Percentiles rank a stretch among this genome's conserved stretches.
Evolutionary conservation across 2,329 filamentous ascomycete genomes (phyloP).

Genomic region (Hymenoscyphus albidus): DNA sequence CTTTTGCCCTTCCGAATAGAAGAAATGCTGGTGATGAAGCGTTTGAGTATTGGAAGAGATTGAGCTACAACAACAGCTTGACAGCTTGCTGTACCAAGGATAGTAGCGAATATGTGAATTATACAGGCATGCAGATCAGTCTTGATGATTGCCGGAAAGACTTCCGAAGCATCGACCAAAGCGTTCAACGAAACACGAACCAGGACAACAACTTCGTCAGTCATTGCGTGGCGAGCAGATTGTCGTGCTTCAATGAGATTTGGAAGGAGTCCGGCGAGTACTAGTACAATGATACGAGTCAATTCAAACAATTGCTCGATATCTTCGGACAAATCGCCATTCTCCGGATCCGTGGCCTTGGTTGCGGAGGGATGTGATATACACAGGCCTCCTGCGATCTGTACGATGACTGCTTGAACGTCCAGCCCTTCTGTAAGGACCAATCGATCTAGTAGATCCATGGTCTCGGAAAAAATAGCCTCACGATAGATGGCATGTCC

Average conservation of each 20-base stretch:
- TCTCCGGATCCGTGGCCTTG: slow-evolving; percentile 59
- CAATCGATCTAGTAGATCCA: slow-evolving; percentile 89
- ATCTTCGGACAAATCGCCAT: slow-evolving; percentile 85
- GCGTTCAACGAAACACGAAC: slow-evolving; percentile 78
- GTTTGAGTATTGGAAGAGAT: slow-evolving; percentile 83
- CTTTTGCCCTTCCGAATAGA: slow-evolving; percentile 39
- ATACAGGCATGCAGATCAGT: slow-evolving; percentile 95
- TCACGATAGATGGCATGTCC: slow-evolving; percentile 96
- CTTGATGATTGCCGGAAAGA: slow-evolving; percentile 95
- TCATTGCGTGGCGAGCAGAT: slow-evolving; percentile 69
- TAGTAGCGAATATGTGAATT: slow-evolving; percentile 92
- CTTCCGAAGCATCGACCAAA: slow-evolving; percentile 88
- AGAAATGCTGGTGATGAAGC: slow-evolving; percentile 77
- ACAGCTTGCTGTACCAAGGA: slow-evolving; percentile 80
- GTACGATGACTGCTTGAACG: slow-evolving; percentile 88
- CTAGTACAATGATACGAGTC: slow-evolving; percentile 91
- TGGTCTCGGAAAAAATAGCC: slow-evolving; percentile 92
- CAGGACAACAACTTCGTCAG: slow-evolving; percentile 80
- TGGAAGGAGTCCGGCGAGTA: slow-evolving; percentile 81
- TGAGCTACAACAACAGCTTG: slow-evolving; percentile 87
- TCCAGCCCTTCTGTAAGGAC: slow-evolving; percentile 86
- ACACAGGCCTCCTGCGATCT: slow-evolving; percentile 87
- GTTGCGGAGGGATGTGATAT: slow-evolving; percentile 87
- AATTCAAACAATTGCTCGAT: slow-evolving; percentile 98
- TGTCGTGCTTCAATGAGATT: slow-evolving; percentile 64